Percentiles rank a stretch among this genome's conserved stretches.
These are phyloP conservation scores for Beauveria sp. DNA, from an alignment of 2,329 filamentous ascomycete genomes.

Conservation along the genomic window DNA sequence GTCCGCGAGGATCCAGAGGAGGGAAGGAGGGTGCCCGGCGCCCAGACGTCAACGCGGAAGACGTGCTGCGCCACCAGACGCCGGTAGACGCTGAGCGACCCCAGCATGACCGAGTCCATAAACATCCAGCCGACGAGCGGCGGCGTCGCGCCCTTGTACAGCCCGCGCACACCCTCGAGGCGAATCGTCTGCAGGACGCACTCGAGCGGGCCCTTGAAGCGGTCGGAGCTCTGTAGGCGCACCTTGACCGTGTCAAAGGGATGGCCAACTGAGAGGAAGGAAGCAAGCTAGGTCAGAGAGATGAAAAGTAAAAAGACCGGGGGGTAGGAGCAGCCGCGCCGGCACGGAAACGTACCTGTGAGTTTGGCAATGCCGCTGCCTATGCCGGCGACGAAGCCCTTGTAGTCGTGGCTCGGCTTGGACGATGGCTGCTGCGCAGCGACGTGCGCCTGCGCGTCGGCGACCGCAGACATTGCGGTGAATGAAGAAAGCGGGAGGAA, in stretches of 20 bases:
- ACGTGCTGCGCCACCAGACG: slow-evolving; percentile 73
- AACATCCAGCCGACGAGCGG: slow-evolving; percentile 97
- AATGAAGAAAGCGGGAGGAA: background rate
- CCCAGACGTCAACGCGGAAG: slow-evolving; percentile 47
- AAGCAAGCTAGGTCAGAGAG: background rate
- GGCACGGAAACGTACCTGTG: slow-evolving; percentile 46
- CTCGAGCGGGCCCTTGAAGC: slow-evolving; percentile 80
- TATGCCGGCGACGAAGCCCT: slow-evolving; percentile 94
- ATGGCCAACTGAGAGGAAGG: slow-evolving; percentile 48
- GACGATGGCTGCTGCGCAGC: slow-evolving; percentile 23
- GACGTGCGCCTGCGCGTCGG: background rate
- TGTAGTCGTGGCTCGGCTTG: slow-evolving; percentile 53
- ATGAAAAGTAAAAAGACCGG: background rate
- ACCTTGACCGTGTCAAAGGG: slow-evolving; percentile 97
- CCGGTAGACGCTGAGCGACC: slow-evolving; percentile 84
- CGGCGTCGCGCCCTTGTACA: slow-evolving; percentile 93
- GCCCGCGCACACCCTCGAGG: slow-evolving; percentile 73
- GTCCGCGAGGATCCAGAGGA: slow-evolving; percentile 17
- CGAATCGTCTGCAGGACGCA: slow-evolving; percentile 78
- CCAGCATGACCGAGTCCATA: slow-evolving; percentile 89
- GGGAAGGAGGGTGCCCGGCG: slow-evolving; percentile 19
- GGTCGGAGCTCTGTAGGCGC: slow-evolving; percentile 73
- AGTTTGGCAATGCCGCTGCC: slow-evolving; percentile 92
- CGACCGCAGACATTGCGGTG: background rate
- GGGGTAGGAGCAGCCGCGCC: no score